Conservation (phyloP, 257 asterid genomes). For the Penstemon barbatus region DNA sequence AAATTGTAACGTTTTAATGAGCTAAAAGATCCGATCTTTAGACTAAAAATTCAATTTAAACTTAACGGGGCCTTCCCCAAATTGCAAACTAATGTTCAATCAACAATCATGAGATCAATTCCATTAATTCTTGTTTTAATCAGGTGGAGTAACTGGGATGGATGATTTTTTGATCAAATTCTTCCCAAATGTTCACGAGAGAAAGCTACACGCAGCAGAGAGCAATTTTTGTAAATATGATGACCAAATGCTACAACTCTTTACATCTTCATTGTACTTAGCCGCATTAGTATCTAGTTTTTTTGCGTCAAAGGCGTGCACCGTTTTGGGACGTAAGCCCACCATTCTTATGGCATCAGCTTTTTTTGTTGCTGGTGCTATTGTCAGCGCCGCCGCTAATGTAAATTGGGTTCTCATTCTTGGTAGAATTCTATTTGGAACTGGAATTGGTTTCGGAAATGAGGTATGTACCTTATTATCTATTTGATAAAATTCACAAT, state of each 20-base stretch:
- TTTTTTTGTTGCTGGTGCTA: constrained; percentile 43
- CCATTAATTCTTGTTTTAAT: too few species aligned
- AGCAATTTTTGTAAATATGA: constrained; percentile 54
- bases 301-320: constrained; percentile 48
- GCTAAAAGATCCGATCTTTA: too few species aligned
- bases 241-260: constrained; percentile 47
- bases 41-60: too few species aligned
- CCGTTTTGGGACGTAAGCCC: constrained; percentile 38
- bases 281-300: constrained; percentile 49
- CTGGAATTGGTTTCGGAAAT: constrained; percentile 57
- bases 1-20: too few species aligned
- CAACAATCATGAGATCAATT: too few species aligned
- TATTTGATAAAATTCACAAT: too few species aligned
- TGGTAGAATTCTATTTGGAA: constrained; percentile 46
- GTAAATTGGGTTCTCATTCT: constrained; percentile 36
- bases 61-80: too few species aligned
- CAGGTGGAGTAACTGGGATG: constrained; percentile 56
- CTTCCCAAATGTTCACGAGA: constrained; percentile 41
- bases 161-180: constrained; percentile 52
- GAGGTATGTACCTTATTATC: too few species aligned
- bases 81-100: too few species aligned
- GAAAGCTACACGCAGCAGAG: constrained; percentile 38
- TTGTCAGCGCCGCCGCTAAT: constrained; percentile 34
- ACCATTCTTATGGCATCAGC: constrained; percentile 43
- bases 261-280: constrained; percentile 51